Percentiles rank a stretch among this genome's conserved stretches.
phyloP scores from a whole-genome alignment of 495 filamentous ascomycete genomes.

The Xylaria flabelliformis region DNA sequence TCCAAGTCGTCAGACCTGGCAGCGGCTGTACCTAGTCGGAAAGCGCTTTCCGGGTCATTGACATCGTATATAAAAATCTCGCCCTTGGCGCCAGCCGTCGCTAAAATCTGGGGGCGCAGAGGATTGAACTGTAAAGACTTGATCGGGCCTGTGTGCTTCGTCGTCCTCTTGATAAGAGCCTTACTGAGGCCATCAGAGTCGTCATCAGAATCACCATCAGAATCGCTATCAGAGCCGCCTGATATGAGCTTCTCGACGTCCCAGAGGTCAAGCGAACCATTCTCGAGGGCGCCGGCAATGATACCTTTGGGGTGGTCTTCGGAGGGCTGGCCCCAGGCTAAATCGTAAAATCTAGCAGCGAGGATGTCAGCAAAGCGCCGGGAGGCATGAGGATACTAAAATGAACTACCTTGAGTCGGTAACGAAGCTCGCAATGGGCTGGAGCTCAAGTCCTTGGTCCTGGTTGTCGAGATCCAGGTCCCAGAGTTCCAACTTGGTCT shows the following conservation, averaged over 20 bases:
- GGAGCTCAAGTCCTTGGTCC: slow-evolving; percentile 78
- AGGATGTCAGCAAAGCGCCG: slow-evolving; percentile 29
- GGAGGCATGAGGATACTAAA: not conserved
- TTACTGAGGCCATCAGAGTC: slow-evolving; percentile 79
- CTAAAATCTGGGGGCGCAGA: slow-evolving; percentile 87
- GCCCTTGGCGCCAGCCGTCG: slow-evolving; percentile 91
- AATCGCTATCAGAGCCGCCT: slow-evolving; percentile 53
- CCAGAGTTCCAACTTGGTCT: slow-evolving; percentile 96
- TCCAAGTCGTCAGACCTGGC: slow-evolving; percentile 93
- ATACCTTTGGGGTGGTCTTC: slow-evolving; percentile 80
- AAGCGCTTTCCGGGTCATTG: slow-evolving; percentile 84
- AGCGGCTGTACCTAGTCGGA: slow-evolving; percentile 84
- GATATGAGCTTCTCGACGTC: slow-evolving; percentile 84
- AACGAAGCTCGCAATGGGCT: slow-evolving; percentile 80
- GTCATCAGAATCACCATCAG: slow-evolving; percentile 38
- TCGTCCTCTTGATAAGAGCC: slow-evolving; percentile 82
- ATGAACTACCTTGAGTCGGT: slow-evolving; percentile 82
- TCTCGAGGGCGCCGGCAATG: slow-evolving; percentile 94
- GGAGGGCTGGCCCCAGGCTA: slow-evolving; percentile 87
- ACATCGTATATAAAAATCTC: slow-evolving; percentile 96
- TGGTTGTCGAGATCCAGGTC: slow-evolving; percentile 80
- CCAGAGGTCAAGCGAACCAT: slow-evolving; percentile 95
- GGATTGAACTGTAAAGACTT: slow-evolving; percentile 98
- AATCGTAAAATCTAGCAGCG: slow-evolving; percentile 83
- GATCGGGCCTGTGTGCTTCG: slow-evolving; percentile 90